Conservation (phyloP, 2,329 filamentous ascomycete species). For the Aspergillus sp. region DNA sequence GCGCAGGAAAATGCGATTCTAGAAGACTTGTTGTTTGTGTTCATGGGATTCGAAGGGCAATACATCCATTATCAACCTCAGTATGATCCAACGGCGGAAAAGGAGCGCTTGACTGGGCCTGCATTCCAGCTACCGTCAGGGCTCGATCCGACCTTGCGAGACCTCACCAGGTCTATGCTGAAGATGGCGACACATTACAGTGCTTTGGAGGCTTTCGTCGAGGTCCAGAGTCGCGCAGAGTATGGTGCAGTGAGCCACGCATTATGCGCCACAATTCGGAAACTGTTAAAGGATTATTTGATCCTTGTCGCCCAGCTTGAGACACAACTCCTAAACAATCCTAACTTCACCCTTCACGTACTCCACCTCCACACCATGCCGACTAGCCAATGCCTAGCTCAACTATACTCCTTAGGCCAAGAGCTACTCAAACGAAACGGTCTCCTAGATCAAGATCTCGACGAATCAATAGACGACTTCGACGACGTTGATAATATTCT, state of each 20-base stretch:
- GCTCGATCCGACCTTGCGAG: slow-evolving; percentile 86
- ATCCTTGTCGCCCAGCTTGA: slow-evolving; percentile 92
- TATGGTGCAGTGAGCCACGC: slow-evolving; percentile 96
- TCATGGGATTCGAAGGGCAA: slow-evolving; percentile 98
- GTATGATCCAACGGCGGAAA: slow-evolving; percentile 84
- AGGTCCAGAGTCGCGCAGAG: slow-evolving; percentile 89
- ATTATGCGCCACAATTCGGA: slow-evolving; percentile 91
- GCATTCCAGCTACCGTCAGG: slow-evolving; percentile 78
- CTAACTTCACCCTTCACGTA: slow-evolving; percentile 88
- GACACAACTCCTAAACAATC: slow-evolving; percentile 86
- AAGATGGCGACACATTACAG: slow-evolving; percentile 94
- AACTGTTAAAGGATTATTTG: slow-evolving; percentile 89
- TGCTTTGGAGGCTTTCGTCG: slow-evolving; percentile 88
- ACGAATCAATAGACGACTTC: slow-evolving; percentile 72
- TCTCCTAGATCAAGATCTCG: slow-evolving; percentile 74
- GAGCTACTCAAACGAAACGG: slow-evolving; percentile 89
- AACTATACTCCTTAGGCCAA: slow-evolving; percentile 84
- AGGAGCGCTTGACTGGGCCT: slow-evolving; percentile 83
- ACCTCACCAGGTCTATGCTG: slow-evolving; percentile 85
- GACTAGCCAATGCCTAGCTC: slow-evolving; percentile 87
- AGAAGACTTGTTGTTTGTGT: slow-evolving; percentile 89
- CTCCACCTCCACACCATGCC: slow-evolving; percentile 90
- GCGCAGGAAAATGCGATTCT: slow-evolving; percentile 85
- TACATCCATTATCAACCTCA: slow-evolving; percentile 85
- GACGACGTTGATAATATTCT: slow-evolving; percentile 93